Evolutionary conservation across 805 yeast species (phyloP).

Genomic region (Metschnikowia vanudenii): DNA sequence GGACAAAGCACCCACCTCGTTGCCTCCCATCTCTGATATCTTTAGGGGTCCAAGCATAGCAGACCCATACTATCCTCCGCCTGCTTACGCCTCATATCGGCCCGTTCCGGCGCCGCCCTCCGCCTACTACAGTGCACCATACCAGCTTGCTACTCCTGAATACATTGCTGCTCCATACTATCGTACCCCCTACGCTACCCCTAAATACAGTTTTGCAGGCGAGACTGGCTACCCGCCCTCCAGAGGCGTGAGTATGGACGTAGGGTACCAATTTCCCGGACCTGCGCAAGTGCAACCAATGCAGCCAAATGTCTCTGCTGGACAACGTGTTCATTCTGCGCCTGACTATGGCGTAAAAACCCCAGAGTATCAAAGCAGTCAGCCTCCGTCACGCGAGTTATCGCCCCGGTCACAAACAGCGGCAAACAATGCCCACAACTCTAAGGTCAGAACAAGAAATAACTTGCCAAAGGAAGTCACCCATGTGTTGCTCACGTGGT

Average conservation of each 20-base stretch:
- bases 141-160: slow-evolving; percentile 10
- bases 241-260: not conserved
- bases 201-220: slow-evolving; percentile 9
- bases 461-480: slow-evolving; percentile 80
- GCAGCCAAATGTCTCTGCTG: not conserved
- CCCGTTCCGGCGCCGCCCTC: slow-evolving; percentile 5
- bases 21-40: slow-evolving; percentile 46
- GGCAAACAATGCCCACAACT: slow-evolving; percentile 17
- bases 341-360: not conserved
- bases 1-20: slow-evolving; percentile 28
- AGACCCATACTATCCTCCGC: slow-evolving; percentile 7
- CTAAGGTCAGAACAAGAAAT: slow-evolving; percentile 47
- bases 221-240: slow-evolving; percentile 5
- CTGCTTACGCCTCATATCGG: slow-evolving; percentile 7
- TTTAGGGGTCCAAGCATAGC: slow-evolving; percentile 16
- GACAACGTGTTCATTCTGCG: not conserved
- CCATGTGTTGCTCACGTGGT: slow-evolving; percentile 68
- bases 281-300: not conserved
- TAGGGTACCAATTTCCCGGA: slow-evolving; percentile 1
- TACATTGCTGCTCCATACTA: slow-evolving; percentile 16
- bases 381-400: slow-evolving; percentile 9
- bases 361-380: not conserved
- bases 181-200: slow-evolving; percentile 1
- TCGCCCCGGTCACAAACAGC: slow-evolving; percentile 7
- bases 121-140: slow-evolving; percentile 2